phyloP scores from a whole-genome alignment of 805 yeast species.

The Ogataea saltuana region DNA sequence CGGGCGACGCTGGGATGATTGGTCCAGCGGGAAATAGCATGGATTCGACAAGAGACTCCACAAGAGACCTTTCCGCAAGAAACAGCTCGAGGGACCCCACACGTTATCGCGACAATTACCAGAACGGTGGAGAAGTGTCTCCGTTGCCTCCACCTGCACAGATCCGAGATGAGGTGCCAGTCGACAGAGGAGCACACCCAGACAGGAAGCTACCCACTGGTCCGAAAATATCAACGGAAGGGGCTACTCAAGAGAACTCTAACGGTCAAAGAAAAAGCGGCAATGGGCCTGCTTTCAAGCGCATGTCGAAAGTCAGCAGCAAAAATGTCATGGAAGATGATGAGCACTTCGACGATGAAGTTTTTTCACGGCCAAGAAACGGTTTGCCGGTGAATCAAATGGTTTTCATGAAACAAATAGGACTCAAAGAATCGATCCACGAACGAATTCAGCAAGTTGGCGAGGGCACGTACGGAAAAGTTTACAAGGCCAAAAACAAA shows the following conservation, averaged over 20 bases:
- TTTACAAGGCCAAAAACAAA: conserved; percentile 78
- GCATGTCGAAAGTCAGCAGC: conserved; percentile 20
- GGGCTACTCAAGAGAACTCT: neutral
- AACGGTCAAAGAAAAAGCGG: conserved; percentile 3
- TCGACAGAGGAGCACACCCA: conserved; percentile 6
- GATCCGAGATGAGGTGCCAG: neutral
- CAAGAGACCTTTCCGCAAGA: neutral
- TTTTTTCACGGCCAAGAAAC: neutral
- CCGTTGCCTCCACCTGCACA: conserved; percentile 3
- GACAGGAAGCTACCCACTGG: conserved; percentile 24
- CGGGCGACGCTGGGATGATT: neutral
- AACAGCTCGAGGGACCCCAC: neutral
- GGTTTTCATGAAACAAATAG: conserved; percentile 25
- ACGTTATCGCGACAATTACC: conserved; percentile 4
- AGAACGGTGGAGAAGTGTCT: neutral
- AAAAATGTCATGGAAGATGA: conserved; percentile 22
- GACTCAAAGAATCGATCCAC: conserved; percentile 45
- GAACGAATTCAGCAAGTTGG: conserved; percentile 87
- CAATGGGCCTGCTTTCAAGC: conserved; percentile 17
- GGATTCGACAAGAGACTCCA: too few relatives aligned
- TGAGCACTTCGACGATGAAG: conserved; percentile 20
- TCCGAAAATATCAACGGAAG: conserved; percentile 16
- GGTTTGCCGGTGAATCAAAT: conserved; percentile 5
- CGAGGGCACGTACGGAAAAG: conserved; percentile 98
- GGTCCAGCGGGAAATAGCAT: neutral